Evolutionary conservation across 2,329 filamentous ascomycete genomes (phyloP), one percentile per base, ranked within the genome.

Genomic region (Trichoderma semiorbis): DNA sequence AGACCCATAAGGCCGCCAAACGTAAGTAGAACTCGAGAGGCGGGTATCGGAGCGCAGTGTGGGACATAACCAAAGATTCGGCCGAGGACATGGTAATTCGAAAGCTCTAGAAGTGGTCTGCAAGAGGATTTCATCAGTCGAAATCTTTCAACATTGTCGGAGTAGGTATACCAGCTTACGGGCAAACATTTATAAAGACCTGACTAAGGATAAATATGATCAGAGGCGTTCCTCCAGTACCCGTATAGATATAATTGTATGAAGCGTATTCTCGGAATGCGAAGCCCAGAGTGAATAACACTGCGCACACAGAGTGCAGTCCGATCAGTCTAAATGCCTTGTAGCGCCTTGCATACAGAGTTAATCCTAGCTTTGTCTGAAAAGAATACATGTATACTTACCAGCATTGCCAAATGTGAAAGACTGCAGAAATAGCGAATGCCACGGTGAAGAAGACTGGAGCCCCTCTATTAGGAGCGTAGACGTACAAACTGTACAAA

Each of bases 391-490:
- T 39, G 11, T 8, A 7, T 39, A 39, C 36, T 18, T 53, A 65
- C 62, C 16, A 65, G 7, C 63, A 65, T 65, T 65, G 63, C 63
- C 63, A 65, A 7, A 65, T 55, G 32, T 65, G 63, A 34, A 65
- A 65, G 28, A 65, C 12, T 0, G 63, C 63, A 26, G 63, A 65
- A 18, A 65, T 36, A 1, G 43, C 43, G 18, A 65, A 65, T 32
- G 43, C 63, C 2, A 55, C 7, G 28, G 63, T 10, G 43, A 53
- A 65, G 63, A 55, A 53, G 21, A 65, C 18, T 10, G 63, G 63
- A 7, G 63, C 63, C 1, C 63, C 43, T 26, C 12, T 24, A 3
- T 65, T 65, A 2, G 63, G 63, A n/a, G 63, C 43, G 5, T 65
- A 65, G 63, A 65, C 43, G 3, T 65, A 65, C 1, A 65, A 7